These are phyloP conservation scores for Solanum pennellii DNA, from an alignment of 257 asterid genomes.

Conservation along the genomic window DNA sequence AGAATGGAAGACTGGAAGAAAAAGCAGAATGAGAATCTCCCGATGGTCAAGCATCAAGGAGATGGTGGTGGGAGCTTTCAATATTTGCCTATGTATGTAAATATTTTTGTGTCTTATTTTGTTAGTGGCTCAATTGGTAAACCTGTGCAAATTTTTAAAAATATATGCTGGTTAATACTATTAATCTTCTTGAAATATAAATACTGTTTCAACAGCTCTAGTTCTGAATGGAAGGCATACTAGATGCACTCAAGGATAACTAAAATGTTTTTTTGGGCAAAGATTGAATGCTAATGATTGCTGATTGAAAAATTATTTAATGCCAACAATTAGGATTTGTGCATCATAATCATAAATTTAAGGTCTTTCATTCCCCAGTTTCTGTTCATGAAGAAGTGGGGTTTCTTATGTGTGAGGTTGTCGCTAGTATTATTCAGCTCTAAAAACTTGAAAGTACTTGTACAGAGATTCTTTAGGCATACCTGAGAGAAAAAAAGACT, in stretches of 20 bases:
- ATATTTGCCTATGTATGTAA: slow-evolving; percentile 58
- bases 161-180: neutral
- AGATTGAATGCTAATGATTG: neutral
- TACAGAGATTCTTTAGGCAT: neutral
- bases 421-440: neutral
- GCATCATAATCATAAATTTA: neutral
- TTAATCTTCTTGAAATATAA: neutral
- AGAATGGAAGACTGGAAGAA: slow-evolving; percentile 88
- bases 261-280: neutral
- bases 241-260: neutral
- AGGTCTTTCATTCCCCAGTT: neutral
- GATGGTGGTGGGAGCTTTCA: neutral
- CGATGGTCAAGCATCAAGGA: slow-evolving; percentile 56
- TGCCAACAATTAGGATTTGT: neutral
- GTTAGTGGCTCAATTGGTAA: neutral
- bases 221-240: neutral
- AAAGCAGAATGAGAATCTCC: slow-evolving; percentile 54
- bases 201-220: neutral
- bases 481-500: neutral
- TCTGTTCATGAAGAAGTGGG: neutral
- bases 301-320: neutral
- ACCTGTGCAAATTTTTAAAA: neutral
- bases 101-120: neutral
- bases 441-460: neutral
- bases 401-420: neutral